Conservation (phyloP, 108 stramenopile genomes). For the Seminavis robusta region DNA sequence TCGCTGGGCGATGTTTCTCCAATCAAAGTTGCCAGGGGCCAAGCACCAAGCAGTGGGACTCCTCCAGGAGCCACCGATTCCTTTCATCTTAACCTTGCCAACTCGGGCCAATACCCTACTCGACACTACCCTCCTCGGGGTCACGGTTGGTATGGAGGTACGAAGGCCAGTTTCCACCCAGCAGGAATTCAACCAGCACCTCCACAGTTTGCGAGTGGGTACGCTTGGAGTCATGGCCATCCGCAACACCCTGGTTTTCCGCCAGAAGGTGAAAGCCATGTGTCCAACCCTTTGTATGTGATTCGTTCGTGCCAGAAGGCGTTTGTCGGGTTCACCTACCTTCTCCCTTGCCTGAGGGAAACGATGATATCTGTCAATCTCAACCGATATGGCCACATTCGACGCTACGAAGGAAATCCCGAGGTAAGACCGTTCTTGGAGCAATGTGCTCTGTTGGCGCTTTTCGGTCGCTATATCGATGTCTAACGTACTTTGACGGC, state of each 20-base stretch:
- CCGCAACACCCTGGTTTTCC: neutral
- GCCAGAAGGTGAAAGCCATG: neutral
- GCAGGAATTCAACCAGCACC: neutral
- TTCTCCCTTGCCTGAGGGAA: neutral
- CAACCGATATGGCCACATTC: conserved; percentile 3
- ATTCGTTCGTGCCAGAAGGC: neutral
- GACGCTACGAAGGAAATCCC: neutral
- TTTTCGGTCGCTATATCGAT: conserved; percentile 2
- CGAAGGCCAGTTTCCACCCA: neutral
- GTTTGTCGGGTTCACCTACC: conserved; percentile 3
- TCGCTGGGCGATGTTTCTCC: conserved; percentile 40
- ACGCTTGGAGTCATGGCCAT: neutral
- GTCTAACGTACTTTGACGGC: neutral
- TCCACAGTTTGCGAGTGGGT: neutral
- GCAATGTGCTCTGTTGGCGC: neutral
- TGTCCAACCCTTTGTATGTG: neutral
- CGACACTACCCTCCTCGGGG: neutral
- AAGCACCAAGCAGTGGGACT: conserved; percentile 1
- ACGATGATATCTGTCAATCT: conserved; percentile 5
- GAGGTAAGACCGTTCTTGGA: neutral
- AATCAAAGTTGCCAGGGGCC: conserved; percentile 21
- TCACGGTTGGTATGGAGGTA: neutral
- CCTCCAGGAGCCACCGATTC: neutral
- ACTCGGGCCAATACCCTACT: neutral
- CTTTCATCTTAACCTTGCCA: neutral